Conservation (phyloP, 2,329 filamentous ascomycete species). For the Aspergillus vadensis region DNA sequence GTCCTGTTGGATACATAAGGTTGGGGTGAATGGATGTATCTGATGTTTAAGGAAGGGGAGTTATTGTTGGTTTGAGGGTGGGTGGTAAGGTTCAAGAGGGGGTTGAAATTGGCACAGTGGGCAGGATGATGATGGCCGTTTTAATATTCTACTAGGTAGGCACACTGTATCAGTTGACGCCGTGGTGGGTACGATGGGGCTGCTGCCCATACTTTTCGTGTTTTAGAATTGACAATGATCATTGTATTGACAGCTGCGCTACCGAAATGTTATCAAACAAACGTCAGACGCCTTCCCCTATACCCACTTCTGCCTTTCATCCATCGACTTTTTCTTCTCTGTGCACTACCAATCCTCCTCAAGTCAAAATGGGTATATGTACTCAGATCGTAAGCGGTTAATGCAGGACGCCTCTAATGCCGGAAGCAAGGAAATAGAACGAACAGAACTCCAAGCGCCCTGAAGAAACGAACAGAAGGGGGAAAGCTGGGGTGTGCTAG, state of each 20-base stretch:
- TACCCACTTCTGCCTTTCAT: constrained; percentile 2
- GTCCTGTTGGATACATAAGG: no score
- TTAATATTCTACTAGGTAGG: not conserved
- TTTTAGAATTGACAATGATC: not conserved
- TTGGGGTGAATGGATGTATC: no score
- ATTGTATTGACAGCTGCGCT: constrained; percentile 4
- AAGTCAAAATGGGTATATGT: constrained; percentile 10
- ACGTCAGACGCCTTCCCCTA: not conserved
- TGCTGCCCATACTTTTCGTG: not conserved
- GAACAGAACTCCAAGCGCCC: not conserved
- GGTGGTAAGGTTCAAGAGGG: no score
- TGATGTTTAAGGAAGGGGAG: no score
- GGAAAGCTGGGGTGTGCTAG: constrained; percentile 8
- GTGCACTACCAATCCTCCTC: not conserved
- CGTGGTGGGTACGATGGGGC: not conserved
- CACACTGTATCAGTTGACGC: not conserved
- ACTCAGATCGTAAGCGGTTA: not conserved
- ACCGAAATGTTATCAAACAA: constrained; percentile 9
- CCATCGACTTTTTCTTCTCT: not conserved
- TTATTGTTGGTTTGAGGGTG: no score
- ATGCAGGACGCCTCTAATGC: constrained; percentile 9
- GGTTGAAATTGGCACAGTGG: not conserved
- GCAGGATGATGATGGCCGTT: not conserved
- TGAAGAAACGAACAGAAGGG: constrained; percentile 8
- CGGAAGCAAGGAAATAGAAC: not conserved